These are phyloP conservation scores for Persicaria tinctoria DNA, from an alignment of 148 eudicot genomes.

Conservation along the genomic window DNA sequence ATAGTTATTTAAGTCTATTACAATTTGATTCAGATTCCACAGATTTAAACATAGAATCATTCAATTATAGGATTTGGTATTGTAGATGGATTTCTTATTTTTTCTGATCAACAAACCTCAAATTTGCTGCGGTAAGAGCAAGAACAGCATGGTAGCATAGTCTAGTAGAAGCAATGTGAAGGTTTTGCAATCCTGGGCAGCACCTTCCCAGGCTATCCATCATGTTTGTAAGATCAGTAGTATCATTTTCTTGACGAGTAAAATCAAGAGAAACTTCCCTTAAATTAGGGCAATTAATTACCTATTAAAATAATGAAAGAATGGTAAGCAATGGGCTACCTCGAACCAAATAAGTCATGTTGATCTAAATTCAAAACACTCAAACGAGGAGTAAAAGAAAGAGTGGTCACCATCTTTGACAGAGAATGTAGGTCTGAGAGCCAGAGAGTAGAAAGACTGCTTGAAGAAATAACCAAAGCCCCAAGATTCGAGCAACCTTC, in stretches of 20 bases:
- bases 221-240: constrained; percentile 55
- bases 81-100: neutral
- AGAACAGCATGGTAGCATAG: constrained; percentile 73
- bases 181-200: constrained; percentile 74
- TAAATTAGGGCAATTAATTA: constrained; percentile 72
- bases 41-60: neutral
- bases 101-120: constrained; percentile 33
- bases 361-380: neutral
- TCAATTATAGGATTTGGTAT: neutral
- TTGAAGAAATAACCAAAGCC: constrained; percentile 51
- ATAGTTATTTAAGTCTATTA: neutral
- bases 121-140: constrained; percentile 69
- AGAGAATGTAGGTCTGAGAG: constrained; percentile 84
- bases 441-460: constrained; percentile 68
- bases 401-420: constrained; percentile 63
- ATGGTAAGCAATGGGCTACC: neutral
- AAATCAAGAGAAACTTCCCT: constrained; percentile 75
- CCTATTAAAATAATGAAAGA: constrained; percentile 25
- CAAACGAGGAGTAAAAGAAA: neutral
- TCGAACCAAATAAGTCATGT: constrained; percentile 9
- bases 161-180: constrained; percentile 68
- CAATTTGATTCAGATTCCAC: neutral
- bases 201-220: constrained; percentile 64
- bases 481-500: constrained; percentile 83
- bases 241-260: constrained; percentile 64